Evolutionary conservation across 2,329 filamentous ascomycete species (phyloP), one percentile per base, ranked within the genome.

Genomic region (Sphaerulina populicola): DNA sequence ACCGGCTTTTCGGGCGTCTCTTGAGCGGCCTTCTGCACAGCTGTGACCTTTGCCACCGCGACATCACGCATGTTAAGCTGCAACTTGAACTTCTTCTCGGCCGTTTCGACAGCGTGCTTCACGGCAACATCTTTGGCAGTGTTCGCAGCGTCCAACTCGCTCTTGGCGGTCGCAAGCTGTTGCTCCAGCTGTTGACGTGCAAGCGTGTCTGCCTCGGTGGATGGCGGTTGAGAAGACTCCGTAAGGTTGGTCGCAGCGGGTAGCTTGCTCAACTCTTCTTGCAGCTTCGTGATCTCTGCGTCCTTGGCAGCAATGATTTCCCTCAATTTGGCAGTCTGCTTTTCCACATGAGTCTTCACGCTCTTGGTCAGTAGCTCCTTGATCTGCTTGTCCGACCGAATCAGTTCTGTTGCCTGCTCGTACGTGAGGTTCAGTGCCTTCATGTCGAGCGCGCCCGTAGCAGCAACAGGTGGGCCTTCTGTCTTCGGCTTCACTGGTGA

Each of bases 1-100:
- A 97, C 88, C 0, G 89, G 81, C 65, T 82, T 83, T 61, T 91
- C 77, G 0, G 91, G 91, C 0, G 90, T 96, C 43, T 94, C 85
- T n/a, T 77, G 77, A 0, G 85, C 88, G 10, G 91, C 90, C 42
- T 81, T 86, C 63, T 89, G 79, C 3, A 97, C 86, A 1, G 93
- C 80, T 1, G 79, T 78, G 30, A 94, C 71, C 71, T 93, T 94
- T 4, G 84, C 86, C 45, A 76, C 76, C 0, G 82, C 80, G 7
- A 73, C 71, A 55, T 77, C 80, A 42, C 77, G 71, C 64, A 83
- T 81, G 60, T 83, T 86, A 59, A 94, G 86, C 65, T 88, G 91
- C 57, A 91, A 76, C 57, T 85, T 86, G 44, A 87, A 73, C 1
- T 80, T 80, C 48, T 79, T 64, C 45, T 64, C 62, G 10, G 62